Percentiles rank a stretch among this genome's conserved stretches.
Evolutionary conservation across 2,329 filamentous ascomycete species (phyloP).

Genomic region (Penicillium sp.): DNA sequence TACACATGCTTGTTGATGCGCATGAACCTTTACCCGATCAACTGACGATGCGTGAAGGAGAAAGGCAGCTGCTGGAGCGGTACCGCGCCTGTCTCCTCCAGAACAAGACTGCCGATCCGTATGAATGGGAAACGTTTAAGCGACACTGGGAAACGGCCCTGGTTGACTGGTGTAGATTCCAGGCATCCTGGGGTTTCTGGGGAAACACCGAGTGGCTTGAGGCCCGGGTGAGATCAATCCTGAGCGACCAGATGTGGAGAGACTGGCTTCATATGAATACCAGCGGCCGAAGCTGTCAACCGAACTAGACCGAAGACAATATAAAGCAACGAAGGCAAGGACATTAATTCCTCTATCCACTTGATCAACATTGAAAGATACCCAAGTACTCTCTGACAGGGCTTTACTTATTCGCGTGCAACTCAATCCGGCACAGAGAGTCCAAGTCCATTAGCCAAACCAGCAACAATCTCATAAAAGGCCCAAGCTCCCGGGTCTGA

Average conservation of each 20-base stretch:
- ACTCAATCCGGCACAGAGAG: neutral
- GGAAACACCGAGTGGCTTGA: conserved; percentile 61
- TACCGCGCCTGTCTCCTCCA: conserved; percentile 42
- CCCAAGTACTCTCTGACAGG: neutral
- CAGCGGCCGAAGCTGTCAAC: neutral
- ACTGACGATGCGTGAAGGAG: conserved; percentile 53
- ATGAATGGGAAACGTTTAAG: conserved; percentile 56
- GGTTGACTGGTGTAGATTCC: conserved; percentile 66
- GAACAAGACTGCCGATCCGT: conserved; percentile 33
- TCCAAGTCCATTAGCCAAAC: conserved; percentile 8
- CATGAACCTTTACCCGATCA: conserved; percentile 33
- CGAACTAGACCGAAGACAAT: neutral
- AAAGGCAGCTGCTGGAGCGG: conserved; percentile 51
- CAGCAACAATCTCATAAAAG: conserved; percentile 10
- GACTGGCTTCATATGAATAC: conserved; percentile 43
- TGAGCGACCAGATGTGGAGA: conserved; percentile 48
- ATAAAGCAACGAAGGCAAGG: neutral
- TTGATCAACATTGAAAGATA: neutral
- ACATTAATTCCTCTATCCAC: neutral
- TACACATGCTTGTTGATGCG: conserved; percentile 50
- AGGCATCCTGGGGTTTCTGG: conserved; percentile 64
- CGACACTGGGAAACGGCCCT: conserved; percentile 67
- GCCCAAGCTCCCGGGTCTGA: conserved; percentile 12
- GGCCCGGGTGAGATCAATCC: conserved; percentile 53
- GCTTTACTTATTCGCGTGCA: neutral